A percentile compares a stretch with the other conserved stretches of the same genome.
phyloP scores from a whole-genome alignment of 1,284 basidiomycete genomes.

The Flammula alnicola region DNA sequence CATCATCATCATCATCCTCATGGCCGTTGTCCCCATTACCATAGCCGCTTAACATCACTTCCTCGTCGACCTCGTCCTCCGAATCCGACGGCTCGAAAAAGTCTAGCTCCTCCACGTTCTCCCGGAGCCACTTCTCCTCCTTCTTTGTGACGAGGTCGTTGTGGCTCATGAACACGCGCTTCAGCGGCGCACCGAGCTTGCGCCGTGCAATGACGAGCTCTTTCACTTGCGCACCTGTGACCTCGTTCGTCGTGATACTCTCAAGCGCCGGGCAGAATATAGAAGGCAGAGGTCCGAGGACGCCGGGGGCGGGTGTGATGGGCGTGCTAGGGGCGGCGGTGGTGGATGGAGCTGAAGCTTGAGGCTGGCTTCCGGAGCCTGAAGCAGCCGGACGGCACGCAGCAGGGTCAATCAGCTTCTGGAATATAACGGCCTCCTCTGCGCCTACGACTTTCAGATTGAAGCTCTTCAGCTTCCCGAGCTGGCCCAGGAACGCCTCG shows the following conservation, averaged over 20 bases:
- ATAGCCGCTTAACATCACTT: too few species aligned
- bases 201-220: conserved; percentile 48
- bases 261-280: conserved; percentile 47
- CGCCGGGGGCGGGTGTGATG: too few species aligned
- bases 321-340: not conserved
- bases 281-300: conserved; percentile 12
- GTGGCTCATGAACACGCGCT: conserved; percentile 48
- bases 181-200: conserved; percentile 46
- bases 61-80: conserved; percentile 42
- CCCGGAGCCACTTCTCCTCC: conserved; percentile 51
- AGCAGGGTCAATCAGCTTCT: conserved; percentile 35
- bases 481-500: conserved; percentile 46
- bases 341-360: not conserved
- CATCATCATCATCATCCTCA: conserved; percentile 8
- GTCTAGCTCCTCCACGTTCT: conserved; percentile 50
- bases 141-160: conserved; percentile 38
- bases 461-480: conserved; percentile 47
- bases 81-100: conserved; percentile 51
- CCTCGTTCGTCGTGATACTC: conserved; percentile 48
- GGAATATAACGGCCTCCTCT: conserved; percentile 42
- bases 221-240: conserved; percentile 45
- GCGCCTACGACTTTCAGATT: conserved; percentile 46
- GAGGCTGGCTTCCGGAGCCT: conserved; percentile 1
- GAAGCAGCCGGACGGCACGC: not conserved
- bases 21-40: conserved; percentile 16